Conservation (phyloP, 306 rosid genomes). For the Biancaea sappan region DNA sequence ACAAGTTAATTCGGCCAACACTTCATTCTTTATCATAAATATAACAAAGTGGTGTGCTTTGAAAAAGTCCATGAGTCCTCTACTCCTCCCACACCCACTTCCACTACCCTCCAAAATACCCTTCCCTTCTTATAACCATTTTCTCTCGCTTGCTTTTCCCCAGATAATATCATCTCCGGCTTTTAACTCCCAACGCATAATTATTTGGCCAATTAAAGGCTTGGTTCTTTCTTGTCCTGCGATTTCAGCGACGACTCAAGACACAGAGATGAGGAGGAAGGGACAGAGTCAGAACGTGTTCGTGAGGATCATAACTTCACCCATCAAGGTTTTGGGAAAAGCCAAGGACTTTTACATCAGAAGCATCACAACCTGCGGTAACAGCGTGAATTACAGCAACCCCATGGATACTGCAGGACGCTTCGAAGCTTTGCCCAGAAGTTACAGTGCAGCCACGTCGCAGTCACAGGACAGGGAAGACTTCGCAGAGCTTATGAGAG, state of each 20-base stretch:
- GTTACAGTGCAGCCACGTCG: slow-evolving; percentile 50
- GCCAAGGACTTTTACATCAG: slow-evolving; percentile 67
- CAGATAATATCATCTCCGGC: not conserved
- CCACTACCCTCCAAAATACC: not conserved
- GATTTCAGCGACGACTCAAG: not conserved
- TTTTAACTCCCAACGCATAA: no score
- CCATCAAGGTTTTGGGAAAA: slow-evolving; percentile 52
- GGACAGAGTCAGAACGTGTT: slow-evolving; percentile 42
- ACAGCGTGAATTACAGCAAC: slow-evolving; percentile 31
- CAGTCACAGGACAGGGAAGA: slow-evolving; percentile 44
- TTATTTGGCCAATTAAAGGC: no score
- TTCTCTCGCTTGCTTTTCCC: not conserved
- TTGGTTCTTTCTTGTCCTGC: no score
- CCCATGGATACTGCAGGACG: slow-evolving; percentile 36
- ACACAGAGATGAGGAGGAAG: slow-evolving; percentile 31
- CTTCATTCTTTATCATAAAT: not conserved
- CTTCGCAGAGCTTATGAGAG: slow-evolving; percentile 65
- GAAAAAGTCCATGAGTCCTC: not conserved
- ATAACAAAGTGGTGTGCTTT: not conserved
- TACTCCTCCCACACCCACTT: not conserved
- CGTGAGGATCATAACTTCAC: slow-evolving; percentile 48
- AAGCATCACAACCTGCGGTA: slow-evolving; percentile 55
- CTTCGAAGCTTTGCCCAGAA: slow-evolving; percentile 51
- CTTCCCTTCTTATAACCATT: not conserved
- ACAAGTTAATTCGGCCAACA: no score